Conservation (phyloP, 1,284 basidiomycete genomes). For the Trichosporon sp. region DNA sequence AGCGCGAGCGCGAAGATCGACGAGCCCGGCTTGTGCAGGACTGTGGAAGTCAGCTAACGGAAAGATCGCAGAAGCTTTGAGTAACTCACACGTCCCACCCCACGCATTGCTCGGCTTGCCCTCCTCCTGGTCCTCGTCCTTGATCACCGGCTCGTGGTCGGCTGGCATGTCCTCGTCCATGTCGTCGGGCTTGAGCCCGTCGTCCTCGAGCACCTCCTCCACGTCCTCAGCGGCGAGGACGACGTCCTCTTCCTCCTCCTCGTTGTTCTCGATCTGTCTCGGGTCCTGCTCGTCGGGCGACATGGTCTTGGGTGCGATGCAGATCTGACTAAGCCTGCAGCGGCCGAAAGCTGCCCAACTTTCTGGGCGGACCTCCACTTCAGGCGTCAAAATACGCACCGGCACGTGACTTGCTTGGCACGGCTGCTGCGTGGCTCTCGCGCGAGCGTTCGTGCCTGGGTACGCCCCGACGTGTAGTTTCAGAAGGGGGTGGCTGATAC, state of each 20-base stretch:
- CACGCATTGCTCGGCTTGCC: constrained; percentile 26
- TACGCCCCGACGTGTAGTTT: background rate
- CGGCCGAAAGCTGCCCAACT: background rate
- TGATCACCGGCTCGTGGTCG: constrained; percentile 32
- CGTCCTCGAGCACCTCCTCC: constrained; percentile 53
- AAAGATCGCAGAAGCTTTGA: background rate
- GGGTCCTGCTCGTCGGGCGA: background rate
- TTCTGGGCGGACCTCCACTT: constrained; percentile 2
- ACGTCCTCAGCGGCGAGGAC: constrained; percentile 16
- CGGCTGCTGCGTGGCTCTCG: background rate
- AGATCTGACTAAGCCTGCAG: background rate
- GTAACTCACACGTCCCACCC: constrained; percentile 26
- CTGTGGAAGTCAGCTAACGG: constrained; percentile 29
- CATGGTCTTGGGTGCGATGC: background rate
- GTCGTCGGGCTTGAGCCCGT: constrained; percentile 57
- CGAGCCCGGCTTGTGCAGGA: constrained; percentile 40
- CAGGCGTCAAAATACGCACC: background rate
- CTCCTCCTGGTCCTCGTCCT: constrained; percentile 26
- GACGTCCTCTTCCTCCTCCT: constrained; percentile 12
- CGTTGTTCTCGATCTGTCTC: background rate
- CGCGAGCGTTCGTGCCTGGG: background rate
- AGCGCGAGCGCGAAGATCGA: constrained; percentile 82
- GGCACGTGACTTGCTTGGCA: background rate
- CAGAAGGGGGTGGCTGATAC: background rate
- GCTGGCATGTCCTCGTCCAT: constrained; percentile 42